Base-by-base conservation (phyloP, 2,329 filamentous ascomycete species). In the Pseudogymnoascus sp. region DNA sequence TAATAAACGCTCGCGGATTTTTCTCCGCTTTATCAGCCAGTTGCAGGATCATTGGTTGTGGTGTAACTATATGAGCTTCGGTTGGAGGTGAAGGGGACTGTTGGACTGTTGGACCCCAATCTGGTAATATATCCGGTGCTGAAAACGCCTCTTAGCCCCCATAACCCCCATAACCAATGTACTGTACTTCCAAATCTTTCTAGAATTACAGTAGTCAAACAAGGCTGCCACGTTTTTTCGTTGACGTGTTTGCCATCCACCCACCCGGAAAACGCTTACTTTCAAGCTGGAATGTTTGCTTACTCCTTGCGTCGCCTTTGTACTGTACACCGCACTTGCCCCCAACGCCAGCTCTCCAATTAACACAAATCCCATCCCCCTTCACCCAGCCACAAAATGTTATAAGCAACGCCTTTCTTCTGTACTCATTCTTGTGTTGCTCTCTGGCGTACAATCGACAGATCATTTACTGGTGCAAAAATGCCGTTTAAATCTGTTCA, bases 401-500 rank as follows among this genome's bases (percentile, higher is more conserved):
- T 56, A 56, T 56, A 56, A 34, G 2, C 25, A 34, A 5, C 25
- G 3, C 25, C 9, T 31, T 56, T 12, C 28, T 31, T 34, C 49
- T 56, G 3, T 7, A 21, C n/a, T 18, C 25, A 34, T 18, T 31
- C 5, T 12, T 34, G 49, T 56, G 28, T 12, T 18, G 25, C 49
- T 56, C 49, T 18, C 14, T 34, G n/a, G 25, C 5, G n/a, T 18
- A 18, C 49, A 18, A 21, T 9, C 49, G 9, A 56, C 9, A 34
- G 2, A 34, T 34, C n/a, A 56, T 34, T 34, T 56, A 56, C 12
- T 18, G 5, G 18, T 5, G 2, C 25, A 56, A 56, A 53, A 56
- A 70, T 70, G 68, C 67, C 65, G 63, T 67, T 68, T 46, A 56
- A 36, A 25, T 70, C 68, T 1, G 63, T 64, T 14, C 64, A 65